Base-by-base conservation (phyloP, 2,329 filamentous ascomycete genomes). In the Xylaria digitata region DNA sequence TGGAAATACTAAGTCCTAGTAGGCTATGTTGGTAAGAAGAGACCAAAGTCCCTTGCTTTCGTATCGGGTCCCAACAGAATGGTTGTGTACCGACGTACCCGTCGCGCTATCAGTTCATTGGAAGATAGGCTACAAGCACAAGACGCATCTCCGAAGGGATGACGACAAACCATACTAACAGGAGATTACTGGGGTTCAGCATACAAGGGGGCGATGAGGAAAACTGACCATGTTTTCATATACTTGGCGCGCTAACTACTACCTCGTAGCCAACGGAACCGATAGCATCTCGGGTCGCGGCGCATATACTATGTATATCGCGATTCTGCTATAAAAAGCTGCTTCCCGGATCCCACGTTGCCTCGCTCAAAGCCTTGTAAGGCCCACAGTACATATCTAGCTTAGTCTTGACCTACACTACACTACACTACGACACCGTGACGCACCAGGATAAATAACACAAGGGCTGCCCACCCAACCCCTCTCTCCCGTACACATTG, bases 381-480 rank as follows among this genome's bases (percentile, higher is more conserved):
- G 26, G 26, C 17, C 49, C 17, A 52, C 6, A 3, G 0, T 19
- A 32, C 7, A 52, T 52, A 19, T 52, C 17, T 34, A 40, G 37
- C 37, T 40, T 40, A 40, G 37, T 40, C 37, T 40, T 40, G 13
- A 15, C 37, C 37, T 40, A 26, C 26, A 26, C 26, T 26, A 26
- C n/a, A n/a, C n/a, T n/a, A n/a, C n/a, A n/a, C 26, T 26, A 37
- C 34, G 8, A 40, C 11, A 40, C 37, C 37, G 11, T 4, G 13
- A 40, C 37, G 13, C 37, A 40, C 37, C 37, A 15, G 37, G 32
- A 52, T 45, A 57, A 30, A 48, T 34, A 19, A 62, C 19, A 15
- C 34, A 32, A 40, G 21, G 8, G 49, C 50, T 48, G 32, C 45
- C 37, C 37, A 40, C 50, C 52, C 34, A 42, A 43, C 42, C 8